A percentile compares a stretch with the other conserved stretches of the same genome.
phyloP scores from a whole-genome alignment of 345 rosid genomes.

The Cardiospermum halicacabum region DNA sequence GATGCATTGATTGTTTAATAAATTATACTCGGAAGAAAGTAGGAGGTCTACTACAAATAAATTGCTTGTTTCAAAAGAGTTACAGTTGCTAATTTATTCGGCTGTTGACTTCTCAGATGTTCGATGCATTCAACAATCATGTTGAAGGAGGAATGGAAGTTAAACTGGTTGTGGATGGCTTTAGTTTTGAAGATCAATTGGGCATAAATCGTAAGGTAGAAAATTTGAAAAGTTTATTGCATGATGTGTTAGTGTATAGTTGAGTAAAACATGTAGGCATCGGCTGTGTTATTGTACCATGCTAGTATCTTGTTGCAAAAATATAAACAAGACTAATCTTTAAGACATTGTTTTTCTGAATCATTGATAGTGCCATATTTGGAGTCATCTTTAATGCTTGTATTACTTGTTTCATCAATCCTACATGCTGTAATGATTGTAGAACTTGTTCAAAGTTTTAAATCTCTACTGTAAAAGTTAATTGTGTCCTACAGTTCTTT shows the following conservation, averaged over 20 bases:
- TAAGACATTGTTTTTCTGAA: background rate
- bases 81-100: constrained; percentile 5
- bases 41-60: background rate
- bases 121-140: constrained; percentile 57
- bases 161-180: constrained; percentile 38
- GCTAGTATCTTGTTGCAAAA: background rate
- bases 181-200: constrained; percentile 26
- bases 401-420: background rate
- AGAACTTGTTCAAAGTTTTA: too few species aligned
- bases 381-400: background rate
- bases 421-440: background rate
- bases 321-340: background rate
- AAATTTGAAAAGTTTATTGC: constrained; percentile 1
- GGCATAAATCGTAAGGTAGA: constrained; percentile 40
- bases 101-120: constrained; percentile 28
- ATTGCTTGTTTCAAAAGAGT: background rate
- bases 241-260: background rate
- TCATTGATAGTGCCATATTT: background rate
- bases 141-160: constrained; percentile 38
- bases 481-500: background rate
- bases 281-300: background rate
- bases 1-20: too few species aligned
- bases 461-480: background rate
- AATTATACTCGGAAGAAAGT: too few species aligned
- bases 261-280: background rate